Base-by-base conservation (phyloP, 2,329 filamentous ascomycete genomes). In the Myriosclerotinia duriaeana region DNA sequence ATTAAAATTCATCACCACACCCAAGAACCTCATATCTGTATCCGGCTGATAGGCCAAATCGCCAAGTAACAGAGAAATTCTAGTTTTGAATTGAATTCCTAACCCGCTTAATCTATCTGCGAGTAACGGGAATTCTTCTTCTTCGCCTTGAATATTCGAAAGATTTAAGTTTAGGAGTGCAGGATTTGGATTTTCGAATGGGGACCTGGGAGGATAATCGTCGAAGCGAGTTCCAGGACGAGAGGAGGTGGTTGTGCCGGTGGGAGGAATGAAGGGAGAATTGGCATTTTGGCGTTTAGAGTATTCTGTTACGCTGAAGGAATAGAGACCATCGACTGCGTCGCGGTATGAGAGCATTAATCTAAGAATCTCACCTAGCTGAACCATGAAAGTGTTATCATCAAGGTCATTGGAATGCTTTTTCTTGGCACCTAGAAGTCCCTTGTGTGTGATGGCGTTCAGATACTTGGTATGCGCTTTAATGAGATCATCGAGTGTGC, bases 1-100 rank as follows among this genome's bases (percentile, higher is more conserved):
- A 78, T 99, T 99, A 79, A 98, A 99, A 79, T 98, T 99, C 92
- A 99, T 98, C 52, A 95, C 91, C 56, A 98, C 93, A 50, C 92
- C 95, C 71, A 99, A 80, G 82, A 98, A 98, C 65, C 94, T 85
- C 88, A 99, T 92, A 77, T 99, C 95, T 62, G 93, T 89, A 77
- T 99, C 95, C 0, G 93, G 89, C 78, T 98, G 94, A 79, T 96
- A 94, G 11, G 92, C 90, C 70, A 99, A 78, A 77, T 99, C 96
- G 17, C 95, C 93, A 4, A 99, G 81, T 65, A 99, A 80, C 52
- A 93, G 82, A 76, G 92, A 92, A 59, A 98, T 84, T 38, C 90
- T 86, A 1, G 85, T 84, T 68, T 87, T 85, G 80, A 98, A 99
- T 67, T 92, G 90, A 15, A 83, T 81, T 12, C 90, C 89, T 14